Evolutionary conservation across 225 moss, liverwort and hornwort species (phyloP).

Genomic region (Takakia lepidozioides): DNA sequence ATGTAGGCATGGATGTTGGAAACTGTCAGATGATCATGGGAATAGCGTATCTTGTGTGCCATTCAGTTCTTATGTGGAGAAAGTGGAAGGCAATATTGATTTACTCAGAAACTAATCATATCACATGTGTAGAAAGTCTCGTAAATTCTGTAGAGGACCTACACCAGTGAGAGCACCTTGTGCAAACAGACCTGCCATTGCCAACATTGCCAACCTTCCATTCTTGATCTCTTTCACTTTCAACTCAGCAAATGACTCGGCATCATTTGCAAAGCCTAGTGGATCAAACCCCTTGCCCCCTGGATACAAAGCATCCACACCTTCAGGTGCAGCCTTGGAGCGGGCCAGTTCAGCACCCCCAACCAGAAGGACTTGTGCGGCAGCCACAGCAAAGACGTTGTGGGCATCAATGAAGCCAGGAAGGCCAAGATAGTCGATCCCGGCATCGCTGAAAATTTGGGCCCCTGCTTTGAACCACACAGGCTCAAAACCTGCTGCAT

Average conservation of each 20-base stretch:
- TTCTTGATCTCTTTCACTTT: slow-evolving; percentile 51
- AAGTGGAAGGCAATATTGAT: too few relatives aligned
- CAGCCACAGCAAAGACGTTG: slow-evolving; percentile 24
- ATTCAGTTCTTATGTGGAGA: too few relatives aligned
- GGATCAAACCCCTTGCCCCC: slow-evolving; percentile 43
- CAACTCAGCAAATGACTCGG: slow-evolving; percentile 37
- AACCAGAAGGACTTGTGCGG: slow-evolving; percentile 24
- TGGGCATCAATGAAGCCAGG: slow-evolving; percentile 26
- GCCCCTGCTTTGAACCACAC: slow-evolving; percentile 39
- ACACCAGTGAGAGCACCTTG: slow-evolving; percentile 24
- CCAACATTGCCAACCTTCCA: slow-evolving; percentile 43
- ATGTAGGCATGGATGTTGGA: too few relatives aligned
- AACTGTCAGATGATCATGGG: too few relatives aligned
- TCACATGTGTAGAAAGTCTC: slow-evolving; percentile 19
- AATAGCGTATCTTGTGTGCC: too few relatives aligned
- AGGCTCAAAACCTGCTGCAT: slow-evolving; percentile 18
- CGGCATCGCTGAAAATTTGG: slow-evolving; percentile 30
- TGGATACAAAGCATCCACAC: slow-evolving; percentile 26
- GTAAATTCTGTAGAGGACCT: slow-evolving; percentile 39
- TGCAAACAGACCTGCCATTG: slow-evolving; percentile 47
- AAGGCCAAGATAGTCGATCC: slow-evolving; percentile 31
- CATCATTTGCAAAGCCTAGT: slow-evolving; percentile 25
- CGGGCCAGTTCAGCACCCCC: slow-evolving; percentile 27
- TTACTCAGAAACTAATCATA: too few relatives aligned
- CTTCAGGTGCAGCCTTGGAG: slow-evolving; percentile 15